These are phyloP conservation scores for Pichia paraexigua DNA, from an alignment of 805 yeast species.

Conservation along the genomic window DNA sequence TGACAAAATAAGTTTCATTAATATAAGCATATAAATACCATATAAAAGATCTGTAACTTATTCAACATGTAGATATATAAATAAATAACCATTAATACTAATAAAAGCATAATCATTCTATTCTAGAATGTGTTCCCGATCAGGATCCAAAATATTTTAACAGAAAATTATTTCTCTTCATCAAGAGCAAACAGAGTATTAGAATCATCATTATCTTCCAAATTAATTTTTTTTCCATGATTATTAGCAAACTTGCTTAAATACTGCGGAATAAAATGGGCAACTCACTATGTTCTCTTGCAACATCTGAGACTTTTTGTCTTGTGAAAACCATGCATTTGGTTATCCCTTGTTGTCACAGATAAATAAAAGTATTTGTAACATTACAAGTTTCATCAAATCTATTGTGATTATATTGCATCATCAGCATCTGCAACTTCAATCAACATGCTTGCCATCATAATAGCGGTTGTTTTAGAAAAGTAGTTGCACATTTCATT, in stretches of 20 bases:
- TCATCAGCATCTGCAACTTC: conserved; percentile 4
- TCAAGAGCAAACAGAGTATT: not conserved
- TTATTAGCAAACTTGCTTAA: not conserved
- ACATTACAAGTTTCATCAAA: conserved; percentile 7
- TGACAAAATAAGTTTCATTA: not conserved
- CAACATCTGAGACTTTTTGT: conserved; percentile 2
- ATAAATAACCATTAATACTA: too few species aligned
- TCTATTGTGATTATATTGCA: conserved; percentile 3
- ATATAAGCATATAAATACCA: too few species aligned
- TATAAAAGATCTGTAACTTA: too few species aligned
- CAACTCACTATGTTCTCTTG: not conserved
- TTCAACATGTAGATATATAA: too few species aligned
- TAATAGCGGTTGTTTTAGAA: conserved; percentile 3
- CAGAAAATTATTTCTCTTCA: not conserved
- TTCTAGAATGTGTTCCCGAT: not conserved
- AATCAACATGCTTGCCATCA: not conserved
- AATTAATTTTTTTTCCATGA: not conserved
- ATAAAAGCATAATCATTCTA: too few species aligned
- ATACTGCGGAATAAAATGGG: not conserved
- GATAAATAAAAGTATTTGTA: conserved; percentile 1
- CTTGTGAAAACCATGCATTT: conserved; percentile 6
- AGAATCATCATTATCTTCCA: not conserved
- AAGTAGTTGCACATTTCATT: conserved; percentile 7
- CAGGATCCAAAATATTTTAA: not conserved
- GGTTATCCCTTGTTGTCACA: conserved; percentile 4